Conservation (phyloP, 192 early-diverging fungal species). For the Podila epigama region DNA sequence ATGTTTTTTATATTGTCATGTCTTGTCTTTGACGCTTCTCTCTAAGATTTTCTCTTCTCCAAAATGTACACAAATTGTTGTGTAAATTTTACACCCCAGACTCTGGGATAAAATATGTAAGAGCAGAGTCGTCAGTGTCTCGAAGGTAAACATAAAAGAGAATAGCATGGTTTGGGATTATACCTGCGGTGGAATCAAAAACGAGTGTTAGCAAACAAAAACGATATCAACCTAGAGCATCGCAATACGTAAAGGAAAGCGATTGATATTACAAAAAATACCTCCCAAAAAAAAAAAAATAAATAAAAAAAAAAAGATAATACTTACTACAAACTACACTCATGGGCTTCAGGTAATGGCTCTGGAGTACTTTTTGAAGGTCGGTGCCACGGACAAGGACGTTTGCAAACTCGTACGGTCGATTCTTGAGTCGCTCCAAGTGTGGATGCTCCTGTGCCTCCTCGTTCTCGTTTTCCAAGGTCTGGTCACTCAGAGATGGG, state of each 20-base stretch:
- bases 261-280: neutral
- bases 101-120: neutral
- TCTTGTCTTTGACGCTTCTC: neutral
- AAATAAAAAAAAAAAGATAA: neutral
- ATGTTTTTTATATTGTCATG: neutral
- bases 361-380: slow-evolving; percentile 80
- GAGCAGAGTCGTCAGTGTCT: neutral
- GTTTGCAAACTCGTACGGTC: slow-evolving; percentile 65
- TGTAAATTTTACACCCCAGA: neutral
- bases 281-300: neutral
- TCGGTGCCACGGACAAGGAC: slow-evolving; percentile 75
- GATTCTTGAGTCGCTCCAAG: slow-evolving; percentile 31
- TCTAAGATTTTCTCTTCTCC: neutral
- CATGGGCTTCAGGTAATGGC: slow-evolving; percentile 77
- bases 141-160: neutral
- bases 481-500: slow-evolving; percentile 5
- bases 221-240: too few relatives aligned
- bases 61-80: too few relatives aligned
- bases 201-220: neutral
- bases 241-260: neutral
- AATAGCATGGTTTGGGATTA: neutral
- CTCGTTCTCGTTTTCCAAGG: neutral
- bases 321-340: slow-evolving; percentile 80
- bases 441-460: slow-evolving; percentile 20
- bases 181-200: neutral